Conservation (phyloP, 2,329 filamentous ascomycete genomes). For the Fusarium ramigenum region DNA sequence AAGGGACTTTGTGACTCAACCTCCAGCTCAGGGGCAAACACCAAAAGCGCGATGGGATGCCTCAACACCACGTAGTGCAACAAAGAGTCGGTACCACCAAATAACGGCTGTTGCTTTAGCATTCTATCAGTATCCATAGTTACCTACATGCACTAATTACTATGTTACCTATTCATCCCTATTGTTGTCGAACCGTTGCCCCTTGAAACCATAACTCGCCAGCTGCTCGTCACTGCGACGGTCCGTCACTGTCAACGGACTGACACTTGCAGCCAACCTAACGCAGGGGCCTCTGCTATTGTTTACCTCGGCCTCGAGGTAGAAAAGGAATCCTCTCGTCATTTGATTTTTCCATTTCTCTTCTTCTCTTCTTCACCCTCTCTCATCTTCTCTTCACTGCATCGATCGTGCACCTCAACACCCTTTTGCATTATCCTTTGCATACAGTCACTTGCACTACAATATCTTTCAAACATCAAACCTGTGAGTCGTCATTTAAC, state of each 20-base stretch:
- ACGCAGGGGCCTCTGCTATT: conserved; percentile 4
- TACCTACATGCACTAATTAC: neutral
- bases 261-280: conserved; percentile 2
- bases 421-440: conserved; percentile 14
- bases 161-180: conserved; percentile 1
- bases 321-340: conserved; percentile 19
- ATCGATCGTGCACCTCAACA: conserved; percentile 17
- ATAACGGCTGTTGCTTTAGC: conserved; percentile 19
- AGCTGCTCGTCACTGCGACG: conserved; percentile 19
- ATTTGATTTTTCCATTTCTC: neutral
- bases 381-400: neutral
- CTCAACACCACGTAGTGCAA: conserved; percentile 31
- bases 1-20: neutral
- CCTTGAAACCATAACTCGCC: conserved; percentile 21
- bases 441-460: neutral
- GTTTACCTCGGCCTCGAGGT: conserved; percentile 19
- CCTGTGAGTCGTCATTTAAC: conserved; percentile 10
- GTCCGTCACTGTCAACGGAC: neutral
- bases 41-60: conserved; percentile 14
- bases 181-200: conserved; percentile 24
- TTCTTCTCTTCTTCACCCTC: conserved; percentile 8
- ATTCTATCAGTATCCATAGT: neutral
- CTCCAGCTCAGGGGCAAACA: conserved; percentile 24
- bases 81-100: conserved; percentile 23
- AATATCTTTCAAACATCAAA: conserved; percentile 17